Base-by-base conservation (phyloP, 2,329 filamentous ascomycete species). In the Apiospora aurea region DNA sequence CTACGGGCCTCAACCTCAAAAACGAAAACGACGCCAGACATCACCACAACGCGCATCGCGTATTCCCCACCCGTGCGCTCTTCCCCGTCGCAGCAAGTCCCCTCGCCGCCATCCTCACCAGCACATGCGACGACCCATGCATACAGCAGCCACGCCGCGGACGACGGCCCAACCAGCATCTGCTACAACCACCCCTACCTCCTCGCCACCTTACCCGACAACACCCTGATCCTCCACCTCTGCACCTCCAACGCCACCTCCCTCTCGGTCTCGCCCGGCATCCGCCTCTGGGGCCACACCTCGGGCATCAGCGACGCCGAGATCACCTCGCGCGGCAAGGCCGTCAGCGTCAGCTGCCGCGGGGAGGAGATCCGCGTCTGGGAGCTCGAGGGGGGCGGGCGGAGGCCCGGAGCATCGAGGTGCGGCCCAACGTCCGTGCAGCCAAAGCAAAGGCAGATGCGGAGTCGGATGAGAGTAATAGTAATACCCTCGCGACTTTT, bases 201-300 rank as follows among this genome's bases (percentile, higher is more conserved):
- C 2, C 87, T 98, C 13, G 92, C 92, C 2, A 93, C 94, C 0
- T 90, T 97, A 75, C 90, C 93, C 0, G 95, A 98, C 81, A 98
- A 98, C 79, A 97, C 95, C 0, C 85, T 97, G 38, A 91, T 94
- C 1, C 85, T 97, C 46, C 93, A 96, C 78, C 86, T 97, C 44
- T 94, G 96, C 76, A 94, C 90, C 4, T 96, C 94, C 0, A 94
- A 89, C 4, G 83, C 89, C 1, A 87, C 89, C 0, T 83, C 86
- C 0, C 85, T 97, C 1, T 89, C 88, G 0, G 91, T 98, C 71
- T 92, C 93, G 49, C 84, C 90, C 0, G 94, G 93, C 0, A 92
- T 91, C 74, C 88, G 94, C 41, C 88, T 98, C 7, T 97, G 94
- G 93, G 95, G 95, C 10, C 95, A 97, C 79, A 97, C 95, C 0